phyloP scores from a whole-genome alignment of 352 stramenopile species.

The Phytophthora lateralis region DNA sequence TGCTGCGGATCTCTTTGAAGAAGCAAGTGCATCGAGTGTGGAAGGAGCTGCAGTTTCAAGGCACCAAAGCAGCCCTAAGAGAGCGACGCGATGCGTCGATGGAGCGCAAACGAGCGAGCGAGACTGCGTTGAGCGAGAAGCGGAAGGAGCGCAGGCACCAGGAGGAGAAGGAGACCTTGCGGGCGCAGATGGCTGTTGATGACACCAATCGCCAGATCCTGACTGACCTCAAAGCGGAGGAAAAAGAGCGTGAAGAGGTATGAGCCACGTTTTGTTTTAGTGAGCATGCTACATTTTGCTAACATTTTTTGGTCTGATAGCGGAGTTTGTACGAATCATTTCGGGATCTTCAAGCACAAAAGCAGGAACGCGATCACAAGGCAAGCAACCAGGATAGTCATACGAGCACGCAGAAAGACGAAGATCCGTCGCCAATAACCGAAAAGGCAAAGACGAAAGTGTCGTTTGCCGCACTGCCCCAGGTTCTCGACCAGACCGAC shows the following conservation, averaged over 20 bases:
- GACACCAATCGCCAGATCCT: slow-evolving; percentile 78
- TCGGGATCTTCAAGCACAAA: slow-evolving; percentile 41
- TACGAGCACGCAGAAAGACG: not conserved
- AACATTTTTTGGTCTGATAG: slow-evolving; percentile 23
- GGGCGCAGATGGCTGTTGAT: slow-evolving; percentile 83
- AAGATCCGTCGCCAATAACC: not conserved
- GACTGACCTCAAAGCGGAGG: slow-evolving; percentile 71
- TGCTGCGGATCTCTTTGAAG: slow-evolving; percentile 55
- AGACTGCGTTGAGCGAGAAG: slow-evolving; percentile 47
- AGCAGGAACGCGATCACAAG: slow-evolving; percentile 14
- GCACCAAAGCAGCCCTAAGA: slow-evolving; percentile 40
- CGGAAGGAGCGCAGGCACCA: slow-evolving; percentile 59
- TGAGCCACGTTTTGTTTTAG: not conserved
- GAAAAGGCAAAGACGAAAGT: slow-evolving; percentile 41
- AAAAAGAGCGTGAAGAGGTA: slow-evolving; percentile 83
- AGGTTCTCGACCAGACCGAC: not conserved
- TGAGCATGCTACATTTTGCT: not conserved
- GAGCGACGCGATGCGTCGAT: slow-evolving; percentile 65
- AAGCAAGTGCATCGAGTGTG: slow-evolving; percentile 51
- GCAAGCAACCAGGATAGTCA: slow-evolving; percentile 11
- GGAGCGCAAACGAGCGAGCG: slow-evolving; percentile 53
- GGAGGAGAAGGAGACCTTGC: slow-evolving; percentile 77
- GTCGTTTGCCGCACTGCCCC: slow-evolving; percentile 39
- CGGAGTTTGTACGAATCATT: slow-evolving; percentile 81
- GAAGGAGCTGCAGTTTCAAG: slow-evolving; percentile 46